phyloP scores from a whole-genome alignment of 2,329 filamentous ascomycete genomes.

The Salinomyces thailandicus region DNA sequence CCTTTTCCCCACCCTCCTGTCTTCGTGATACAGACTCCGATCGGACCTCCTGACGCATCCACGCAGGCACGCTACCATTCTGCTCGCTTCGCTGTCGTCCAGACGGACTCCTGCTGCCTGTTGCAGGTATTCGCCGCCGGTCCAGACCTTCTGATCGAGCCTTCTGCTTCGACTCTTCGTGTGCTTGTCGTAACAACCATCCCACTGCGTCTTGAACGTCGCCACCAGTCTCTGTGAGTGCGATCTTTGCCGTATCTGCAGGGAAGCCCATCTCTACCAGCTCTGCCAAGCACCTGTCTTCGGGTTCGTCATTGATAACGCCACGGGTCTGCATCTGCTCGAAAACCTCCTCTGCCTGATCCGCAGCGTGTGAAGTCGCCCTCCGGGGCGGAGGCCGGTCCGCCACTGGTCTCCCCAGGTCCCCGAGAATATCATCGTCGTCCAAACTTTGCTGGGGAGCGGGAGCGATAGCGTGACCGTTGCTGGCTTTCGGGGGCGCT shows the following conservation, averaged over 20 bases:
- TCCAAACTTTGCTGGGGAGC: constrained; percentile 7
- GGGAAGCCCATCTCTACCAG: constrained; percentile 93
- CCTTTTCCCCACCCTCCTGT: constrained; percentile 50
- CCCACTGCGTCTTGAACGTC: constrained; percentile 82
- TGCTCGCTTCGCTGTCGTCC: constrained; percentile 25
- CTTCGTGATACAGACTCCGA: constrained; percentile 38
- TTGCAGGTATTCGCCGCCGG: constrained; percentile 11
- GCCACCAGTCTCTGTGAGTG: constrained; percentile 67
- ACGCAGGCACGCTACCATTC: constrained; percentile 41
- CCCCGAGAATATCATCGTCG: constrained; percentile 55
- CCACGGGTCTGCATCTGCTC: constrained; percentile 5
- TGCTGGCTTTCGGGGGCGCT: constrained; percentile 11
- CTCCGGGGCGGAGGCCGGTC: constrained; percentile 26
- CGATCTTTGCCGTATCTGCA: constrained; percentile 68
- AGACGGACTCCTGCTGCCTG: constrained; percentile 13
- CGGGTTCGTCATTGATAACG: constrained; percentile 31
- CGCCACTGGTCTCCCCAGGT: constrained; percentile 49
- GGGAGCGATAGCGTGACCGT: constrained; percentile 15
- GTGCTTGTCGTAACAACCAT: constrained; percentile 83
- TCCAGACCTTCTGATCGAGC: constrained; percentile 29
- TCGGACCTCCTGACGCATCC: constrained; percentile 51
- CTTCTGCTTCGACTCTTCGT: constrained; percentile 69
- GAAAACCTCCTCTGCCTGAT: constrained; percentile 4
- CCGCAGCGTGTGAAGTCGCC: constrained; percentile 4
- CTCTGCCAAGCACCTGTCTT: constrained; percentile 74